phyloP scores from a whole-genome alignment of 2,329 filamentous ascomycete species.

The Colletotrichum eleusines region DNA sequence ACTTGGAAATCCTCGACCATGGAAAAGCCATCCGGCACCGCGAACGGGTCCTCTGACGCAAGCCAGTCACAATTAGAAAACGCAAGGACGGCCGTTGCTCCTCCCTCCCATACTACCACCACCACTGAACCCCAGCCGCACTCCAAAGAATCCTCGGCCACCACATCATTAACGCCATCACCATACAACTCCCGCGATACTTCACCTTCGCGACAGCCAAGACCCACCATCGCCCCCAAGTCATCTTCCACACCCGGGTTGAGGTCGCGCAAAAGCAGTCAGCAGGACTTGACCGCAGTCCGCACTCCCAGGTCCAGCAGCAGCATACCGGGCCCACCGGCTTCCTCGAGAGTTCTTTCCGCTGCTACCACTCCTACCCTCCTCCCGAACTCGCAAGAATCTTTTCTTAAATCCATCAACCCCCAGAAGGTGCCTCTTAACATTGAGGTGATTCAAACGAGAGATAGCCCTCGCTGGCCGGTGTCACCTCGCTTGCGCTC shows the following conservation, averaged over 20 bases:
- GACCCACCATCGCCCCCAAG: slow-evolving; percentile 49
- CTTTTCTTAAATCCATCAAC: slow-evolving; percentile 69
- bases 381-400: slow-evolving; percentile 70
- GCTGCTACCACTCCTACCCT: slow-evolving; percentile 76
- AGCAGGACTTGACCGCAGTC: slow-evolving; percentile 73
- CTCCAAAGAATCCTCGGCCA: slow-evolving; percentile 53
- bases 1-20: slow-evolving; percentile 49
- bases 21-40: slow-evolving; percentile 51
- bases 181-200: slow-evolving; percentile 59
- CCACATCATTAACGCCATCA: slow-evolving; percentile 53
- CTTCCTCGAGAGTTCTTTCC: slow-evolving; percentile 76
- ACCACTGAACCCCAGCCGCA: slow-evolving; percentile 47
- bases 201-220: slow-evolving; percentile 59
- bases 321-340: slow-evolving; percentile 69
- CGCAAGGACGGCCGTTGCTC: slow-evolving; percentile 42
- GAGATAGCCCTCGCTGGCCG: slow-evolving; percentile 78
- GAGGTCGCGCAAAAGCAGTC: slow-evolving; percentile 74
- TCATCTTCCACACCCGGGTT: slow-evolving; percentile 52
- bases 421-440: slow-evolving; percentile 71
- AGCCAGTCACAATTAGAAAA: slow-evolving; percentile 40
- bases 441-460: slow-evolving; percentile 57
- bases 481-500: slow-evolving; percentile 82
- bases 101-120: slow-evolving; percentile 46
- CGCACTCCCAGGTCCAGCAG: slow-evolving; percentile 63
- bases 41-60: slow-evolving; percentile 47